These are phyloP conservation scores for Dactylella cylindrospora DNA, from an alignment of 2,329 filamentous ascomycete genomes.

Conservation along the genomic window DNA sequence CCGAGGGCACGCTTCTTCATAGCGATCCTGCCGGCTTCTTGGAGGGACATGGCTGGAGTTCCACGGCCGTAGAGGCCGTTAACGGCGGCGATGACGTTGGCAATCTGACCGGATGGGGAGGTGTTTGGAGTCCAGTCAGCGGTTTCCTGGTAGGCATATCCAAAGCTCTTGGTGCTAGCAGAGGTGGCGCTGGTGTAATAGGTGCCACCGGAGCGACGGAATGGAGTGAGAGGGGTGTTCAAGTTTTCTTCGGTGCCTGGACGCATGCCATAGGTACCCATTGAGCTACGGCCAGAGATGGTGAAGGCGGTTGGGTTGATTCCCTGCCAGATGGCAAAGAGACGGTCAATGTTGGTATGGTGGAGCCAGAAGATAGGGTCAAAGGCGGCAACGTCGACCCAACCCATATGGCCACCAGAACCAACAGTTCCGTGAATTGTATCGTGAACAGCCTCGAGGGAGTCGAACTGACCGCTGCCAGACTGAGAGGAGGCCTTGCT, in stretches of 20 bases:
- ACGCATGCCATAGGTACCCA: conserved; percentile 21
- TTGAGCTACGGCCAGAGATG: conserved; percentile 1
- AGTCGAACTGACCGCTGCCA: conserved; percentile 16
- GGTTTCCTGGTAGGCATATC: conserved; percentile 74
- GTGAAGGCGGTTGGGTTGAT: conserved; percentile 60
- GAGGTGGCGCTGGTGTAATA: conserved; percentile 43
- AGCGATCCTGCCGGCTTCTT: conserved; percentile 11
- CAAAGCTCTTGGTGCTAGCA: conserved; percentile 60
- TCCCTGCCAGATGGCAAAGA: conserved; percentile 74
- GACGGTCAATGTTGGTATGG: conserved; percentile 72
- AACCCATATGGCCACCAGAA: conserved; percentile 54
- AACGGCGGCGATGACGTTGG: conserved; percentile 58
- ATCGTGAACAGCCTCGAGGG: conserved; percentile 36
- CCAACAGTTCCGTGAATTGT: conserved; percentile 39
- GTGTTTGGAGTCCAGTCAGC: conserved; percentile 53
- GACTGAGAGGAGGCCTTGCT: conserved; percentile 59
- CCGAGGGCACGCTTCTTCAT: conserved; percentile 34
- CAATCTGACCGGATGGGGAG: conserved; percentile 51
- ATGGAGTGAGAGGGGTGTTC: conserved; percentile 47
- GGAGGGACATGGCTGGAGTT: conserved; percentile 44
- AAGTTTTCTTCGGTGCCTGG: conserved; percentile 40
- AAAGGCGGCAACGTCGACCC: conserved; percentile 71
- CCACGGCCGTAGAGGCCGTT: conserved; percentile 63
- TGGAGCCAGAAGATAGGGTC: conserved; percentile 78
- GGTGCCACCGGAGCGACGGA: conserved; percentile 36